A percentile compares a stretch with the other conserved stretches of the same genome.
phyloP scores from a whole-genome alignment of 2,329 filamentous ascomycete species.

The Fusarium phyllophilum region DNA sequence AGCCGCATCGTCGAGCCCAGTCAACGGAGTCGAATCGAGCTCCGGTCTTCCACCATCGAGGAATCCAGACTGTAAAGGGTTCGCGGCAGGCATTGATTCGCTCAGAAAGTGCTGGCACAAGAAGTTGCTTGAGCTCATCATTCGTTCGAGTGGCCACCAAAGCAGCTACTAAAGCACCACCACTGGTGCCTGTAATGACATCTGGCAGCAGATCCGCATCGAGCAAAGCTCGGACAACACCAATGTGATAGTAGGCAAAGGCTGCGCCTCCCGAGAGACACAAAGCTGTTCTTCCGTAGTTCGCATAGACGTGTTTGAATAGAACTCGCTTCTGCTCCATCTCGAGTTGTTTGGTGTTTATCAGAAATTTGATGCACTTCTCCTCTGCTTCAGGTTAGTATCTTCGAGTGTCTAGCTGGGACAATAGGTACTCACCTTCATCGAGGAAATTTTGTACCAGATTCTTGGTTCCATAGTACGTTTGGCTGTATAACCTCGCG shows the following conservation, averaged over 20 bases:
- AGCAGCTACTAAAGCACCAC: slow-evolving; percentile 88
- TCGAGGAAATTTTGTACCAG: slow-evolving; percentile 91
- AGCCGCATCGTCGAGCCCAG: slow-evolving; percentile 85
- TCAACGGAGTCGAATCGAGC: slow-evolving; percentile 93
- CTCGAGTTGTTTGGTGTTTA: slow-evolving; percentile 73
- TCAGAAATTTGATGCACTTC: slow-evolving; percentile 72
- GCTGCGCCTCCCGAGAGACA: slow-evolving; percentile 93
- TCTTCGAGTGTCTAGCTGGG: background rate
- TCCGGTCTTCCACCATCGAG: slow-evolving; percentile 90
- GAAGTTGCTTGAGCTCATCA: slow-evolving; percentile 84
- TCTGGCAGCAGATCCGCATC: slow-evolving; percentile 88
- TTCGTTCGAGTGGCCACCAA: slow-evolving; percentile 90
- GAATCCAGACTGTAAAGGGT: slow-evolving; percentile 77
- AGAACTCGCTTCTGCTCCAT: slow-evolving; percentile 79
- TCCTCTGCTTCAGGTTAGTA: slow-evolving; percentile 63
- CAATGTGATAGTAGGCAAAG: slow-evolving; percentile 97
- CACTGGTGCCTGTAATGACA: slow-evolving; percentile 96
- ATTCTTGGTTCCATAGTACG: slow-evolving; percentile 97
- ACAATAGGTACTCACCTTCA: slow-evolving; percentile 66
- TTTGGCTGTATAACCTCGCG: slow-evolving; percentile 92
- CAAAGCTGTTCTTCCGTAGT: slow-evolving; percentile 90
- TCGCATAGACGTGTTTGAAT: slow-evolving; percentile 89
- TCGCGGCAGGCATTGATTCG: slow-evolving; percentile 90
- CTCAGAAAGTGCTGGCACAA: slow-evolving; percentile 87
- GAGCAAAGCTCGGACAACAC: slow-evolving; percentile 87